Percentiles rank a stretch among this genome's conserved stretches.
Conservation (phyloP, 106 monocot genomes). For the Dendrobium catenatum region DNA sequence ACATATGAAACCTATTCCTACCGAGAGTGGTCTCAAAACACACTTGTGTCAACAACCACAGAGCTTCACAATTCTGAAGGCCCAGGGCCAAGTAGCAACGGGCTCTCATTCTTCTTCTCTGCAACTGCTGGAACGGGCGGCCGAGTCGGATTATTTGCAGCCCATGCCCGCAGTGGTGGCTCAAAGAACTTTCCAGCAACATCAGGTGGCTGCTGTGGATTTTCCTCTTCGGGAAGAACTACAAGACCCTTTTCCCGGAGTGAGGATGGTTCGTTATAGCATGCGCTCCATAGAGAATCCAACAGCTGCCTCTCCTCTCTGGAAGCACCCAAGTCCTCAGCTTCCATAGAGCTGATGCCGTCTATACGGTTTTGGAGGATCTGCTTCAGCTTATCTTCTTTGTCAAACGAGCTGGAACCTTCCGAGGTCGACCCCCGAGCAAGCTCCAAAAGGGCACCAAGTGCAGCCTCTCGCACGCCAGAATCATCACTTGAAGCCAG, state of each 20-base stretch:
- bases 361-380: conserved; percentile 45
- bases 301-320: conserved; percentile 73
- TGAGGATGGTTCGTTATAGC: conserved; percentile 60
- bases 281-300: conserved; percentile 61
- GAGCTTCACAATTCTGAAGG: not conserved
- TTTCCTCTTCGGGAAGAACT: conserved; percentile 67
- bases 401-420: conserved; percentile 3
- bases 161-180: conserved; percentile 45
- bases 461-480: conserved; percentile 63
- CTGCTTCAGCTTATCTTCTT: conserved; percentile 51
- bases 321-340: conserved; percentile 51
- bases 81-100: not conserved
- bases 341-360: conserved; percentile 45
- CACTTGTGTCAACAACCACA: too few relatives aligned
- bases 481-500: conserved; percentile 62
- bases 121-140: not conserved
- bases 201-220: conserved; percentile 36
- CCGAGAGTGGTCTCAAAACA: too few relatives aligned
- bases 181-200: conserved; percentile 49
- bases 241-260: conserved; percentile 68
- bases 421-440: conserved; percentile 18
- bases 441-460: conserved; percentile 59
- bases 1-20: too few relatives aligned
- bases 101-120: not conserved
- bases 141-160: not conserved